Conservation (phyloP, 371 early-diverging fungal genomes). For the Apophysomyces ossiformis region DNA sequence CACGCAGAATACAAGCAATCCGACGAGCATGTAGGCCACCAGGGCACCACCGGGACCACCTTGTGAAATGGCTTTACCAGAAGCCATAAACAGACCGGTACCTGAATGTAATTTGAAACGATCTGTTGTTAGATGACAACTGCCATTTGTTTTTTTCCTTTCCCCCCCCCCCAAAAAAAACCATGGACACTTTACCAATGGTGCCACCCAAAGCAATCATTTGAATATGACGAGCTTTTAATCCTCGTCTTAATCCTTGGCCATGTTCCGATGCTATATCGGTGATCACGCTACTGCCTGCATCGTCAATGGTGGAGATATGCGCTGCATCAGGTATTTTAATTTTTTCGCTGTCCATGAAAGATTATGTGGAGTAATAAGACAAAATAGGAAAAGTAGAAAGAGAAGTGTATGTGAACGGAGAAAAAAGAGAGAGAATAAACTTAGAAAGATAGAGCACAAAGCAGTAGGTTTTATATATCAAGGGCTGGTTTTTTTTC, state of each 20-base stretch:
- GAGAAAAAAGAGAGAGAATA: not conserved
- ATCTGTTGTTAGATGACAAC: not conserved
- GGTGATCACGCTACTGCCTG: slow-evolving; percentile 15
- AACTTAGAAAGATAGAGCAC: no score
- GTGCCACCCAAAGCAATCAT: slow-evolving; percentile 74
- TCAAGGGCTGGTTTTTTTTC: no score
- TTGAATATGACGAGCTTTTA: slow-evolving; percentile 60
- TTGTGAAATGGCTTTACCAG: slow-evolving; percentile 72
- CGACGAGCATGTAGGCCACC: slow-evolving; percentile 68
- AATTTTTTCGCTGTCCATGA: slow-evolving; percentile 19
- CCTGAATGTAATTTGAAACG: slow-evolving; percentile 30
- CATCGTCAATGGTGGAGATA: slow-evolving; percentile 22
- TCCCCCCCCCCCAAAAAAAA: no score
- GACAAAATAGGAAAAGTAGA: not conserved
- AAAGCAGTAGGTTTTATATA: not conserved
- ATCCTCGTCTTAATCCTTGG: slow-evolving; percentile 36
- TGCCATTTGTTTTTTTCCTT: not conserved
- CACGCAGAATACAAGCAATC: slow-evolving; percentile 78
- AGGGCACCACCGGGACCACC: slow-evolving; percentile 81
- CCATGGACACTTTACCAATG: slow-evolving; percentile 38
- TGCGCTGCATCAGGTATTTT: slow-evolving; percentile 23
- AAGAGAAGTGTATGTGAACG: not conserved
- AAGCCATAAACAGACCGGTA: slow-evolving; percentile 87
- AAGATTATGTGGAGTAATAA: not conserved
- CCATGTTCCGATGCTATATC: not conserved